A percentile compares a stretch with the other conserved stretches of the same genome.
Conservation (phyloP, 371 early-diverging fungal species). For the Mucor racemosus region DNA sequence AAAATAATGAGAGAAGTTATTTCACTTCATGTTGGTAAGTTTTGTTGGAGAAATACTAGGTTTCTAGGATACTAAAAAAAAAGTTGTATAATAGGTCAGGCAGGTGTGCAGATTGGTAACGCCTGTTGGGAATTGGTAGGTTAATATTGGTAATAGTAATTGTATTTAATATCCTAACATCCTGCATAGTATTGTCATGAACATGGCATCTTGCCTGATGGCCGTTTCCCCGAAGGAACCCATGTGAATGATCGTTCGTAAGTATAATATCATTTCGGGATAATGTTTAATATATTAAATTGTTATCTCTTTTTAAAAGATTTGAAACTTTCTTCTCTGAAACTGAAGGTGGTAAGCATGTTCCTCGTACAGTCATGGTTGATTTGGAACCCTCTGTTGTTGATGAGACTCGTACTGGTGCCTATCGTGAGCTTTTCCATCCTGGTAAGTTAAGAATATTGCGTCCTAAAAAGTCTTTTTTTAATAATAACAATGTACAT, state of each 20-base stretch:
- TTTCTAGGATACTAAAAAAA: not conserved
- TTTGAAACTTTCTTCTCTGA: slow-evolving; percentile 95
- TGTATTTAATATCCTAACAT: not conserved
- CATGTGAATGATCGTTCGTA: slow-evolving; percentile 36
- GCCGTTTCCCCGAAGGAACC: slow-evolving; percentile 71
- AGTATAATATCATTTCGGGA: slow-evolving; percentile 21
- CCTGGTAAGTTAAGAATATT: slow-evolving; percentile 66
- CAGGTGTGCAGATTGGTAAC: slow-evolving; percentile 98
- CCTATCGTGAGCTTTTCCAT: slow-evolving; percentile 98
- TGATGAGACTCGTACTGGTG: slow-evolving; percentile 95
- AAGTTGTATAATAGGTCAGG: slow-evolving; percentile 68
- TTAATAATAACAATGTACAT: not conserved
- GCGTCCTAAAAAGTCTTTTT: too few relatives aligned
- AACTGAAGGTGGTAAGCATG: slow-evolving; percentile 98
- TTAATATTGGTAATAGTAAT: not conserved
- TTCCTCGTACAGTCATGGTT: slow-evolving; percentile 98
- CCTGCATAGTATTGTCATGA: slow-evolving; percentile 83
- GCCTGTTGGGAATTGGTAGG: slow-evolving; percentile 94
- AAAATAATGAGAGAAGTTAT: slow-evolving; percentile 81
- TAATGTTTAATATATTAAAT: too few relatives aligned
- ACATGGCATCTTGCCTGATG: slow-evolving; percentile 94
- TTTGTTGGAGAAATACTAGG: not conserved
- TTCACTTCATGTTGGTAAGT: slow-evolving; percentile 79
- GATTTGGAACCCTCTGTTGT: slow-evolving; percentile 98
- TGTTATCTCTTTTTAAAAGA: not conserved